Base-by-base conservation (phyloP, 495 filamentous ascomycete genomes). In the Trichoderma asperelloides region DNA sequence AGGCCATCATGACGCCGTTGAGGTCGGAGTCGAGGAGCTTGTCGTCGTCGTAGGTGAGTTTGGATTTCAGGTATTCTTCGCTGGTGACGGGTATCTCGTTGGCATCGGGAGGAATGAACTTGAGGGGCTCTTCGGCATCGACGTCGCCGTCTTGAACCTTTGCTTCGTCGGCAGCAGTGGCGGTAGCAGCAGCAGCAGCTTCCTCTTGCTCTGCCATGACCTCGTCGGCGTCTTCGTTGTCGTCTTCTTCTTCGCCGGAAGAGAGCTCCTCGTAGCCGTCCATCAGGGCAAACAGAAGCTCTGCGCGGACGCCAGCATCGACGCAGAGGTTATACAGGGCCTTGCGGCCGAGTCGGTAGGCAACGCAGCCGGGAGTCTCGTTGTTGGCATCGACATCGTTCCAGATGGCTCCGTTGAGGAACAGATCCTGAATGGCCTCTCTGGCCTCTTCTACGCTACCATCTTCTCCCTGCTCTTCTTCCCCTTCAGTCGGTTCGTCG, bases 1-100 rank as follows among this genome's bases (percentile, higher is more conserved):
- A 98, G 33, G 89, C 82, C 95, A 98, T 83, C 95, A 98, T 98
- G 0, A 98, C 92, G 33, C 92, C 92, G 73, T 98, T 98, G 7
- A 84, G 82, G 63, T 88, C 86, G 3, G 81, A 80, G 70, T 98
- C 95, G 1, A 97, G 83, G 11, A 98, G 84, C 39, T 90, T 87
- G 25, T 77, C 78, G 67, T 89, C 87, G 30, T 84, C 80, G 80
- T 96, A 96, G 15, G 84, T 91, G 4, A 98, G 84, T 12, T 81
- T 79, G 0, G 90, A 91, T n/a, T 85, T 78, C 2, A 98, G 86
- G 74, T 96, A 98, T 25, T 85, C 83, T 45, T 85, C 79, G 71
- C 87, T 91, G 41, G 81, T 85, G 40, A 87, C 83, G 18, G n/a
- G 39, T 30, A 80, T 75, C 1, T 74, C 76, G 0, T 82, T 75